These are phyloP conservation scores for Rhizophagus sp. DNA, from an alignment of 192 early-diverging fungal species.

Conservation along the genomic window DNA sequence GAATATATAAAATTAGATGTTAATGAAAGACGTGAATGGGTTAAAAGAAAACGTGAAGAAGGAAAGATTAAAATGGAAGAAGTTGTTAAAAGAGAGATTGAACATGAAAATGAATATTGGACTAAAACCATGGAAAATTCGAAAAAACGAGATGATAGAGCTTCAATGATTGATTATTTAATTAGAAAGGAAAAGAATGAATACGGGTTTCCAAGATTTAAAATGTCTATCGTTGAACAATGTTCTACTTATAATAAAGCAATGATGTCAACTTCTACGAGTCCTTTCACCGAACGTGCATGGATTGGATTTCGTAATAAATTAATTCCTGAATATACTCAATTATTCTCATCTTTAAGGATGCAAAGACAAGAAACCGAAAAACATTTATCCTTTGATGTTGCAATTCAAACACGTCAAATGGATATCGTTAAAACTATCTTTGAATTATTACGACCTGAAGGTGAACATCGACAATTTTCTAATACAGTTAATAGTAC, in stretches of 20 bases:
- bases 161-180: not conserved
- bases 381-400: not conserved
- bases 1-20: not conserved
- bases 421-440: slow-evolving; percentile 11
- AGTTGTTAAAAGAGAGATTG: not conserved
- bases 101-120: slow-evolving; percentile 18
- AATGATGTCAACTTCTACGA: slow-evolving; percentile 1
- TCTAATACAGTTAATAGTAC: too few relatives aligned
- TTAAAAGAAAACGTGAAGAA: not conserved
- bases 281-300: slow-evolving; percentile 17
- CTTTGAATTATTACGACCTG: slow-evolving; percentile 4
- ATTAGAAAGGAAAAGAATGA: slow-evolving; percentile 18
- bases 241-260: slow-evolving; percentile 11
- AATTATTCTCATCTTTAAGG: not conserved
- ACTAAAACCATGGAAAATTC: not conserved
- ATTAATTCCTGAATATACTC: slow-evolving; percentile 18
- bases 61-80: slow-evolving; percentile 9
- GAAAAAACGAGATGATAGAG: slow-evolving; percentile 2
- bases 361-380: not conserved
- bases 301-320: slow-evolving; percentile 19
- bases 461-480: not conserved
- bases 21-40: not conserved
- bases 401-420: slow-evolving; percentile 10
- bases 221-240: slow-evolving; percentile 25
- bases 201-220: slow-evolving; percentile 8